Conservation (phyloP, 495 filamentous ascomycete genomes). For the Hyaloscypha bicolor region DNA sequence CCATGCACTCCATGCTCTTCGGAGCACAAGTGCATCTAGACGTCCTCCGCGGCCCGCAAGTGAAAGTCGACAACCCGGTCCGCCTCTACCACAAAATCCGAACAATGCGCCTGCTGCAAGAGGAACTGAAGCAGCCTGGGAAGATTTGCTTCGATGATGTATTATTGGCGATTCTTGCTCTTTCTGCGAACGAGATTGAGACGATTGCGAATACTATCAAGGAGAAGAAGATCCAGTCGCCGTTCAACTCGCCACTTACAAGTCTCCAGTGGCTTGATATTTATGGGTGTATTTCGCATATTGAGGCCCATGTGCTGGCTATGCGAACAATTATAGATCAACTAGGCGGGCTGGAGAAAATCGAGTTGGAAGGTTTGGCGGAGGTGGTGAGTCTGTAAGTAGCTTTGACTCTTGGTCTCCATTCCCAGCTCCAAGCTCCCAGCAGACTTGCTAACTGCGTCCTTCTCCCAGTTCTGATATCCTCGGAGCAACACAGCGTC, state of each 20-base stretch:
- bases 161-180: conserved; percentile 8
- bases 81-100: conserved; percentile 15
- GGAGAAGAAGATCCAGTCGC: background rate
- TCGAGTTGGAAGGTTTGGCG: conserved; percentile 6
- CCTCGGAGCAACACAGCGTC: conserved; percentile 3
- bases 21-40: conserved; percentile 13
- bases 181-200: conserved; percentile 13
- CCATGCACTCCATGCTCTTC: conserved; percentile 16
- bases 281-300: conserved; percentile 17
- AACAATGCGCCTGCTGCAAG: conserved; percentile 11
- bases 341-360: conserved; percentile 6
- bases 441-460: background rate
- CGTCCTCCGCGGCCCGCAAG: conserved; percentile 1
- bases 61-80: background rate
- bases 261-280: conserved; percentile 17
- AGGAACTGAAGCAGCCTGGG: conserved; percentile 4
- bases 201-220: conserved; percentile 1
- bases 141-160: conserved; percentile 3
- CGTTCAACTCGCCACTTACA: conserved; percentile 7
- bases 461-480: conserved; percentile 10
- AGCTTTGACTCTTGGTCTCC: no score
- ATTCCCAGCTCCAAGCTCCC: no score
- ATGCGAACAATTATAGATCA: background rate
- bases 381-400: conserved; percentile 4
- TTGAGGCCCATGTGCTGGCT: background rate